Conservation (phyloP, 208 protist genomes). For the Acanthamoeba lugdunensis region DNA sequence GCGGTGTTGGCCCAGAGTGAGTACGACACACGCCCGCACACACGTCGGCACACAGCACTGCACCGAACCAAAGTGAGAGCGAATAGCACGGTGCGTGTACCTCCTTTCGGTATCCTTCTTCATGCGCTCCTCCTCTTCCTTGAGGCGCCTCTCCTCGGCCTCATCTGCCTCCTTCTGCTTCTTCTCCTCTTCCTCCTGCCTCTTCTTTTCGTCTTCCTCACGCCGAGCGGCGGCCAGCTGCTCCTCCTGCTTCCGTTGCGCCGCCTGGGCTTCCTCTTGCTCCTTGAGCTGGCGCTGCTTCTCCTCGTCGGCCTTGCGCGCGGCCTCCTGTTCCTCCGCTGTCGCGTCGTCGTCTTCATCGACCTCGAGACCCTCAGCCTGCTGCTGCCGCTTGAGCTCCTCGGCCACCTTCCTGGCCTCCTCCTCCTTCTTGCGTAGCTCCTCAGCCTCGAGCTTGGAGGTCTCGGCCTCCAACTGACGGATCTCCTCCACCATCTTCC, state of each 20-base stretch:
- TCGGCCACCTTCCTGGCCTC: background rate
- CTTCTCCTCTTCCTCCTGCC: conserved; percentile 1
- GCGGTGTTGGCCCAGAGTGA: too few species aligned
- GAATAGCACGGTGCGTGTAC: background rate
- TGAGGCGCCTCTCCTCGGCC: background rate
- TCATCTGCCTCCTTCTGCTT: conserved; percentile 23
- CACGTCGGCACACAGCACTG: too few species aligned
- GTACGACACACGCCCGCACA: too few species aligned
- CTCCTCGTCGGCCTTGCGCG: background rate
- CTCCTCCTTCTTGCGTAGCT: conserved; percentile 14
- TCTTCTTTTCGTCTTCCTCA: background rate
- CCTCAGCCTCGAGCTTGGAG: conserved; percentile 11
- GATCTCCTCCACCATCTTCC: conserved; percentile 68
- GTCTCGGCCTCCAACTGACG: background rate
- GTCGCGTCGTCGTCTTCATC: background rate
- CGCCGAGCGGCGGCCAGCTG: background rate
- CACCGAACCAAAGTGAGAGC: too few species aligned
- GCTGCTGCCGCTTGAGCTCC: background rate
- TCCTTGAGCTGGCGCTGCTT: background rate
- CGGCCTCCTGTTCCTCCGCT: background rate
- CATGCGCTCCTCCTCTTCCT: background rate
- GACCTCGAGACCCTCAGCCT: background rate
- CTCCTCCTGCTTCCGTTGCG: conserved; percentile 12
- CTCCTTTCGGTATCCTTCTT: conserved; percentile 23
- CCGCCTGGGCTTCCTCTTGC: background rate